Percentiles rank a stretch among this genome's conserved stretches.
These are phyloP conservation scores for Austroboletus rostrupii DNA, from an alignment of 1,284 basidiomycete genomes.

Conservation along the genomic window DNA sequence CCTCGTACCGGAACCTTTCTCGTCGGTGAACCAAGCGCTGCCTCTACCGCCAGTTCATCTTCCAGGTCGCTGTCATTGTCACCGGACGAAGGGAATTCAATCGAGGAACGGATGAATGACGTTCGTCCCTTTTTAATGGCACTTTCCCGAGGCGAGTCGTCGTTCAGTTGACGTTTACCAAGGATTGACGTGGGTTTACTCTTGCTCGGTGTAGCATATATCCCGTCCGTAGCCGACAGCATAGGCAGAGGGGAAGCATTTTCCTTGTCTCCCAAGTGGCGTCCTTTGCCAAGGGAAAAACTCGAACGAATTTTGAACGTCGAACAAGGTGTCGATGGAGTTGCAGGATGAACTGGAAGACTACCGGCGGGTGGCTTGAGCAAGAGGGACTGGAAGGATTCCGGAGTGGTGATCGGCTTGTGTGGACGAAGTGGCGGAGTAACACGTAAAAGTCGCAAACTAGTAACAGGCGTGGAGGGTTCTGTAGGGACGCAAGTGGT, in stretches of 20 bases:
- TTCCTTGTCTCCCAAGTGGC: conserved; percentile 40
- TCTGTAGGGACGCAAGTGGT: conserved; percentile 2
- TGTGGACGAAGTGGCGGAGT: conserved; percentile 30
- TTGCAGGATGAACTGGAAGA: conserved; percentile 22
- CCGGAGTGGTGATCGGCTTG: conserved; percentile 28
- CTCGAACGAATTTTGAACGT: conserved; percentile 9
- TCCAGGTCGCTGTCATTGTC: conserved; percentile 20
- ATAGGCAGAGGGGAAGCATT: conserved; percentile 38
- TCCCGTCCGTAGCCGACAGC: conserved; percentile 34
- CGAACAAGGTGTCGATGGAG: conserved; percentile 28
- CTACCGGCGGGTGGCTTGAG: conserved; percentile 28
- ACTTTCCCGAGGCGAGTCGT: conserved; percentile 27
- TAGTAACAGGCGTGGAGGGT: conserved; percentile 24
- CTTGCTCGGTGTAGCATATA: conserved; percentile 27
- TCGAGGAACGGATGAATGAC: conserved; percentile 30
- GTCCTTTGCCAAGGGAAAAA: conserved; percentile 29
- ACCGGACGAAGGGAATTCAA: conserved; percentile 16
- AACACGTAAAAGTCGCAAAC: conserved; percentile 16
- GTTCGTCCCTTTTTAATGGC: conserved; percentile 33
- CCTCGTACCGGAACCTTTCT: conserved; percentile 8
- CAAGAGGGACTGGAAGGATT: conserved; percentile 30
- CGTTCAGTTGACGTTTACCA: conserved; percentile 38
- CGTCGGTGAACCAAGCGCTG: conserved; percentile 20
- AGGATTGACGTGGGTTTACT: conserved; percentile 26
- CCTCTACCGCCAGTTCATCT: conserved; percentile 30